Percentiles rank a stretch among this genome's conserved stretches.
Conservation (phyloP, 306 rosid species). For the Betula pendula region DNA sequence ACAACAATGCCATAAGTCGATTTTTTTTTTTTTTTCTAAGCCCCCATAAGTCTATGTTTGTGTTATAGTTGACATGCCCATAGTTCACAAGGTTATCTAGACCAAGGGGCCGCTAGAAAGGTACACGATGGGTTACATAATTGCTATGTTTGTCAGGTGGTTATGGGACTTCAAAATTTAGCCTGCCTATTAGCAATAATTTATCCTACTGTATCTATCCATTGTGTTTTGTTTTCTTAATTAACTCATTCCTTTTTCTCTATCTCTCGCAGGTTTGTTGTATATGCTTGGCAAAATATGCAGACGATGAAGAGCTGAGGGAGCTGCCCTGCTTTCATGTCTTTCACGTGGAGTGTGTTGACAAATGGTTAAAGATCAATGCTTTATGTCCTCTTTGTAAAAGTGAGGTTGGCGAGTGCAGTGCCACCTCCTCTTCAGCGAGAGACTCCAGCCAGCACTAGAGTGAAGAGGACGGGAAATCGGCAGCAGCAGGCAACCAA, state of each 20-base stretch:
- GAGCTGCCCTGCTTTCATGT: conserved; percentile 72
- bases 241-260: conserved; percentile 2
- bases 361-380: conserved; percentile 79
- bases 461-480: conserved; percentile 9
- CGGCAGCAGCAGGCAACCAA: neutral
- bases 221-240: neutral
- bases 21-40: neutral
- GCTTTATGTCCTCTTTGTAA: conserved; percentile 79
- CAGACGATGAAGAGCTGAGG: conserved; percentile 63
- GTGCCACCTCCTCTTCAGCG: conserved; percentile 23
- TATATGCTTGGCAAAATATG: conserved; percentile 69
- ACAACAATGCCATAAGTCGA: neutral
- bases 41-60: neutral
- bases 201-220: neutral
- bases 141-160: too few species aligned
- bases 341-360: conserved; percentile 65
- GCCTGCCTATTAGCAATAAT: neutral
- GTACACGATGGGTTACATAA: neutral
- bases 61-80: neutral
- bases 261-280: conserved; percentile 58
- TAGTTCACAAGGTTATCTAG: too few species aligned
- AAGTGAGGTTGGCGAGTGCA: conserved; percentile 46
- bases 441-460: conserved; percentile 48
- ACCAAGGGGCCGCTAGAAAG: neutral
- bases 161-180: too few species aligned